These are phyloP conservation scores for Fomitopsis pinicola DNA, from an alignment of 1,284 basidiomycete genomes.

Conservation along the genomic window DNA sequence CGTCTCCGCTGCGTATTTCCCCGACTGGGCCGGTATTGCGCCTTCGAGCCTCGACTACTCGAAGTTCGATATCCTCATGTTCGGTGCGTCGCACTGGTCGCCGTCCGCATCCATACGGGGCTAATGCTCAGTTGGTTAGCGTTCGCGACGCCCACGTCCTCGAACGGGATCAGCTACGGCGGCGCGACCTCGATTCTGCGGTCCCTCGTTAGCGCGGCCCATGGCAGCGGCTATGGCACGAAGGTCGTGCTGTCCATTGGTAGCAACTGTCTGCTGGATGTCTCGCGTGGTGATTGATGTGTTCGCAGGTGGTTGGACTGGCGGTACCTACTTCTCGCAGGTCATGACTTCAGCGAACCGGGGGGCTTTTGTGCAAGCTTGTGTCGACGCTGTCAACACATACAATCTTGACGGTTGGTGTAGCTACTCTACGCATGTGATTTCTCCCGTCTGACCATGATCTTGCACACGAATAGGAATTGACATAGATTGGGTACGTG, in stretches of 20 bases:
- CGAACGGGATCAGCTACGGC: slow-evolving; percentile 52
- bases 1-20: slow-evolving; percentile 53
- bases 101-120: too few relatives aligned
- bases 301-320: slow-evolving; percentile 44
- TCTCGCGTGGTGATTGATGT: neutral
- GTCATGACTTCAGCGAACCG: slow-evolving; percentile 49
- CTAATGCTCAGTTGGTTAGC: slow-evolving; percentile 33
- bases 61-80: slow-evolving; percentile 72
- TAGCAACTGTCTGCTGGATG: slow-evolving; percentile 27
- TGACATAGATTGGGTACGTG: slow-evolving; percentile 66
- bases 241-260: slow-evolving; percentile 74
- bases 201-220: slow-evolving; percentile 59
- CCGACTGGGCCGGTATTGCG: slow-evolving; percentile 63
- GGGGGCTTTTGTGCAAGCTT: slow-evolving; percentile 55
- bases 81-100: slow-evolving; percentile 30
- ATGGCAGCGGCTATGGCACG: slow-evolving; percentile 50
- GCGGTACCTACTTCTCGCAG: slow-evolving; percentile 61
- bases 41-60: slow-evolving; percentile 67
- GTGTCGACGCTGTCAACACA: slow-evolving; percentile 52
- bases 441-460: neutral
- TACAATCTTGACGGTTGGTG: slow-evolving; percentile 59
- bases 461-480: slow-evolving; percentile 33
- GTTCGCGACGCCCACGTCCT: slow-evolving; percentile 66
- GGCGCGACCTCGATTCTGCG: slow-evolving; percentile 50
- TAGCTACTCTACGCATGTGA: neutral